Conservation (phyloP, 75 land plant genomes). For the Pinus taeda region DNA sequence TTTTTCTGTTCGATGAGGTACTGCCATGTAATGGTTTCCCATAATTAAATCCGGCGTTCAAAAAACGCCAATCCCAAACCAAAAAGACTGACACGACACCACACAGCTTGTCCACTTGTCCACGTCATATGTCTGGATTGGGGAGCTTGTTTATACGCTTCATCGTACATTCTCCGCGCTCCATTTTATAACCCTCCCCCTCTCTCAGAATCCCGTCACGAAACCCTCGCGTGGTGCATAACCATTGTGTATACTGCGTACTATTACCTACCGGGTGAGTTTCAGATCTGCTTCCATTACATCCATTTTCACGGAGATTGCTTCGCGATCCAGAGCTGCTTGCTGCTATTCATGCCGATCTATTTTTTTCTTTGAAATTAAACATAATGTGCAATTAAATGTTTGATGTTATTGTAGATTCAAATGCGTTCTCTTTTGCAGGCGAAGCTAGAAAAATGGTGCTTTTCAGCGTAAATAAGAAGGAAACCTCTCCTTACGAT, state of each 20-base stretch:
- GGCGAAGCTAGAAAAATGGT: constrained; percentile 33
- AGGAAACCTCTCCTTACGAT: constrained; percentile 72
- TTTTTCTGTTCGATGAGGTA: neutral
- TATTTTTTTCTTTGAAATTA: neutral
- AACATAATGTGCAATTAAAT: neutral
- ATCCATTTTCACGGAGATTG: neutral
- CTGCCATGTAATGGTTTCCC: neutral
- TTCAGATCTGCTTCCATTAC: neutral
- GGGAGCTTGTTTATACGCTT: neutral
- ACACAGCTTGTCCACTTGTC: neutral
- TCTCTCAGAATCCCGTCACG: neutral
- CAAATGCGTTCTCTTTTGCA: neutral
- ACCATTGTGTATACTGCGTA: neutral
- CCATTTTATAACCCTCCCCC: neutral
- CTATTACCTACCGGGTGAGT: neutral
- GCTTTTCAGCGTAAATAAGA: constrained; percentile 49
- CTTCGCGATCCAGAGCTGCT: neutral
- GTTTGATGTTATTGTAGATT: neutral
- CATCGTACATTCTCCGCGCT: neutral
- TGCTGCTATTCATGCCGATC: neutral
- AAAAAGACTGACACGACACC: neutral
- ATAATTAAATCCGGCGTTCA: neutral
- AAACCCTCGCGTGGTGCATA: neutral
- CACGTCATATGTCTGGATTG: neutral
- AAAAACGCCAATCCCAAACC: neutral